Evolutionary conservation across 2,329 filamentous ascomycete genomes (phyloP).

Genomic region (Pleomassaria siparia): DNA sequence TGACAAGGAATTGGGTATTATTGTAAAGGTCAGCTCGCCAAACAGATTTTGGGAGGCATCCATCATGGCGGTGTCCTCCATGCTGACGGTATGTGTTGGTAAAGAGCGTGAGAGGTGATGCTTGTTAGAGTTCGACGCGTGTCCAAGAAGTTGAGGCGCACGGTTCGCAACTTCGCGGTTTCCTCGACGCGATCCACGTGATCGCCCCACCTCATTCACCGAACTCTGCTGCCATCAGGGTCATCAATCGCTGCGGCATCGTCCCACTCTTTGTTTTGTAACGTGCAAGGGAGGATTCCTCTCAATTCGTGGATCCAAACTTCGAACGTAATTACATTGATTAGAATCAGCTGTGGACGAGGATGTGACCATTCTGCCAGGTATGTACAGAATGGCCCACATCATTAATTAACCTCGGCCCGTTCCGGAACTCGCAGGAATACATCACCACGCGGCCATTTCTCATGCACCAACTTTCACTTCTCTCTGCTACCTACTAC

Average conservation of each 20-base stretch:
- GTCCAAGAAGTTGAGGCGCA: background rate
- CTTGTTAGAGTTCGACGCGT: background rate
- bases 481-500: background rate
- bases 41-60: constrained; percentile 41
- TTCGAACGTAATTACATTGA: too few species aligned
- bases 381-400: too few species aligned
- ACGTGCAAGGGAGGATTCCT: background rate
- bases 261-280: background rate
- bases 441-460: background rate
- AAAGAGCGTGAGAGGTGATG: background rate
- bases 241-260: background rate
- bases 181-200: constrained; percentile 10
- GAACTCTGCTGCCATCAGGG: background rate
- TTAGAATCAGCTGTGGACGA: too few species aligned
- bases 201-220: background rate
- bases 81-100: constrained; percentile 14
- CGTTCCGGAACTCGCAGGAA: constrained; percentile 7
- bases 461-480: background rate
- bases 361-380: too few species aligned
- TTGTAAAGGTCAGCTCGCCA: constrained; percentile 42
- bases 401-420: constrained; percentile 19
- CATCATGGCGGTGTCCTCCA: constrained; percentile 38
- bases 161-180: constrained; percentile 7
- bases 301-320: background rate
- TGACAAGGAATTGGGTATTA: constrained; percentile 46